Base-by-base conservation (phyloP, 2,329 filamentous ascomycete species). In the Domatiomyces globalis region DNA sequence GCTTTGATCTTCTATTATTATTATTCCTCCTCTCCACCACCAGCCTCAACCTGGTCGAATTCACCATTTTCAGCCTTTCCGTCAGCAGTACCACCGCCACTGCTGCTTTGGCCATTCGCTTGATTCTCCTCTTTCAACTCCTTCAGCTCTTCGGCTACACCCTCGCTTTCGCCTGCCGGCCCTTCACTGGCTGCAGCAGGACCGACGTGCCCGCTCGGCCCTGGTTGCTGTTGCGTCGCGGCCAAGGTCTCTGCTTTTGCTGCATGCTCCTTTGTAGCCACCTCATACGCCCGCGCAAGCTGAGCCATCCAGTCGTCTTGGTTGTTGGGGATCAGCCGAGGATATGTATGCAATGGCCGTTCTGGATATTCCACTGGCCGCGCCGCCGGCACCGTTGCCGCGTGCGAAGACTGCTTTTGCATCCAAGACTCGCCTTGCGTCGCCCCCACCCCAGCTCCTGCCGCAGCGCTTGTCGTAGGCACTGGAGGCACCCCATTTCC, bases 401-500 rank as follows among this genome's bases (percentile, higher is more conserved):
- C 12, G 8, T 39, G 33, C 33, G 33, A 39, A 2, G 33, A 39
- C 33, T 27, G 43, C 17, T 45, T 27, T 45, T 45, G 43, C 43
- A 20, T 17, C 22, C 43, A 20, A 20, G 43, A 10, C 22, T 45
- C 43, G 19, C 43, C 22, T 45, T 45, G 19, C 17, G 43, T 10
- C 22, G 19, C 12, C 19, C 43, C 43, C n/a, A 12, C 33, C 4
- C 10, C 33, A 15, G 22, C 12, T 12, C 4, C 43, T n/a, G 22
- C 4, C 43, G n/a, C 43, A 5, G 43, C 22, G 9, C 2, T 45
- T n/a, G 43, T 46, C 51, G 50, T 68, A 68, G 39, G 64, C 22
- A 27, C 43, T n/a, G 43, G 18, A 10, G 43, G 12, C 17, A n/a
- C 8, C n/a, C 43, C 43, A 6, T 45, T 45, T 27, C 79, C 77